These are phyloP conservation scores for Phytophthora agathidicida DNA, from an alignment of 352 stramenopile species.

Conservation along the genomic window DNA sequence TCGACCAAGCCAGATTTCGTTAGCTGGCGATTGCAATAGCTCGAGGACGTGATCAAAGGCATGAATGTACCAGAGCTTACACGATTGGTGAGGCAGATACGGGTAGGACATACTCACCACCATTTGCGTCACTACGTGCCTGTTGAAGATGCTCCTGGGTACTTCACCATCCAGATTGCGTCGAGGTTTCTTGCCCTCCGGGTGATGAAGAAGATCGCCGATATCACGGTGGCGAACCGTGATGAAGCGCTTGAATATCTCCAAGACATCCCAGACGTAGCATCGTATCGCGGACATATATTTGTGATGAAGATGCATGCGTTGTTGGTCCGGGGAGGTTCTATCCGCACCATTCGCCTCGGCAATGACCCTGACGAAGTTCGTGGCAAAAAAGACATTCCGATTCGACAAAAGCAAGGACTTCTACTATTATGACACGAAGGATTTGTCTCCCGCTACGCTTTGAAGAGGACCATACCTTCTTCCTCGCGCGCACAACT, in stretches of 20 bases:
- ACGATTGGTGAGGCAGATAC: background rate
- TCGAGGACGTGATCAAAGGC: background rate
- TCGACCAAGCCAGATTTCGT: background rate
- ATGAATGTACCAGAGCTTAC: background rate
- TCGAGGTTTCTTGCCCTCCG: constrained; percentile 1
- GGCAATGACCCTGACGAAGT: background rate
- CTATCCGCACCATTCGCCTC: background rate
- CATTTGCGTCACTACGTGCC: background rate
- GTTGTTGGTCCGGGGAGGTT: background rate
- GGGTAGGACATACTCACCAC: background rate
- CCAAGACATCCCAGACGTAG: background rate
- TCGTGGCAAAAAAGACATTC: constrained; percentile 1
- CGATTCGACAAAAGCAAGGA: background rate
- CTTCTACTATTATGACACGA: constrained; percentile 7
- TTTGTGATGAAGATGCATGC: background rate
- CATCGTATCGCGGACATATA: background rate
- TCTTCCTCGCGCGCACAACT: background rate
- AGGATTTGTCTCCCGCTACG: background rate
- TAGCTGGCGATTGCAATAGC: background rate
- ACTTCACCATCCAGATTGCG: background rate
- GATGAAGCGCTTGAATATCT: background rate
- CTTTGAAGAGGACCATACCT: constrained; percentile 2
- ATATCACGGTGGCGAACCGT: background rate
- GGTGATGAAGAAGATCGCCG: constrained; percentile 2
- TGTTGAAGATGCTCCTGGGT: background rate